phyloP scores from a whole-genome alignment of 2,329 filamentous ascomycete species.

The Rhytidhysteron rufulum region DNA sequence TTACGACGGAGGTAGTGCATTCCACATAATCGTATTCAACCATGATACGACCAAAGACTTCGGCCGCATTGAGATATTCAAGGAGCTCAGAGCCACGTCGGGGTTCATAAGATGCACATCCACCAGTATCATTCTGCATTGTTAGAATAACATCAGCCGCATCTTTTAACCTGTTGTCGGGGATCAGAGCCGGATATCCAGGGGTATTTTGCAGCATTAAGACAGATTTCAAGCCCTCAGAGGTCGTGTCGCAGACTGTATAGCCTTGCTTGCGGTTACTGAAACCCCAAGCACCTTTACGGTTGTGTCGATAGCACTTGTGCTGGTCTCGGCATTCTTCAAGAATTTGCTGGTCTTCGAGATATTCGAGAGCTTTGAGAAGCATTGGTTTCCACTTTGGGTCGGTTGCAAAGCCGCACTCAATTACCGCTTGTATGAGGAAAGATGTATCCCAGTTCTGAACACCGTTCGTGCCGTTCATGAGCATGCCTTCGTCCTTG shows the following conservation, averaged over 20 bases:
- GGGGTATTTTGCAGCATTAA: slow-evolving; percentile 78
- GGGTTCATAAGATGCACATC: slow-evolving; percentile 85
- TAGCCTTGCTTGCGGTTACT: slow-evolving; percentile 92
- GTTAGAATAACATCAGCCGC: slow-evolving; percentile 86
- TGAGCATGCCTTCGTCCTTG: slow-evolving; percentile 86
- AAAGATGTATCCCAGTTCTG: slow-evolving; percentile 97
- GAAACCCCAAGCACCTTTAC: slow-evolving; percentile 95
- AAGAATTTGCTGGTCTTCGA: slow-evolving; percentile 87
- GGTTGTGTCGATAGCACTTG: slow-evolving; percentile 79
- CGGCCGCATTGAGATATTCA: slow-evolving; percentile 88
- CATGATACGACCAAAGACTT: slow-evolving; percentile 97
- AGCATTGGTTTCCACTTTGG: slow-evolving; percentile 80
- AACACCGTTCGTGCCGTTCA: slow-evolving; percentile 96
- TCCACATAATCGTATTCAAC: slow-evolving; percentile 98
- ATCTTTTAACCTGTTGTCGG: slow-evolving; percentile 76
- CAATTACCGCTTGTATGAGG: slow-evolving; percentile 74
- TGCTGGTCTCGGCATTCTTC: slow-evolving; percentile 76
- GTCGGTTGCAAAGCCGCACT: slow-evolving; percentile 73
- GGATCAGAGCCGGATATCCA: slow-evolving; percentile 69
- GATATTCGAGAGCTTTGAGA: slow-evolving; percentile 73
- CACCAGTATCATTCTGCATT: slow-evolving; percentile 84
- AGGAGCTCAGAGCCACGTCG: slow-evolving; percentile 72
- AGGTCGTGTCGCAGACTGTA: slow-evolving; percentile 90
- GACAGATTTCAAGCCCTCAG: slow-evolving; percentile 83
- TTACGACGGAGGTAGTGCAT: slow-evolving; percentile 93